Evolutionary conservation across 306 rosid species (phyloP), one percentile per base, ranked within the genome.

Genomic region (Dalbergia oliveri): DNA sequence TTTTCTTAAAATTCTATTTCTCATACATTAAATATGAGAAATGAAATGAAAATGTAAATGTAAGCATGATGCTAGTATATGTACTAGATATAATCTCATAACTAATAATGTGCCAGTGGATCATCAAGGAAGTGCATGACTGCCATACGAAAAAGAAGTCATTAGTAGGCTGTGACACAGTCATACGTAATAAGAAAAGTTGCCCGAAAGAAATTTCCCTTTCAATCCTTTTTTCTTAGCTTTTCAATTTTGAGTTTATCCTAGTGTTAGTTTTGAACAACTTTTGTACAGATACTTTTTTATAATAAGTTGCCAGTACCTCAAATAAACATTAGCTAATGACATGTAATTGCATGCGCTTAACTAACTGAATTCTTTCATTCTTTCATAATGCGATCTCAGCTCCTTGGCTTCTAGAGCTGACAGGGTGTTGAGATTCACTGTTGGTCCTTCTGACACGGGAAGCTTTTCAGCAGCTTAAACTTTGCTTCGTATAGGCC

Each of bases 381-480:
- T 51, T 41, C 13, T 21, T 35, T n/a, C 19, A 39, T 35, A 54
- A 53, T 6, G 16, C 11, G 16, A 73, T 13, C 5, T 4, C 41
- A 37, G 41, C 41, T 37, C 41, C 41, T 37, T 37, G 6, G 6
- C 41, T 69, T 47, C 53, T 19, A 11, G 47, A 58, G 11, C 41
- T 73, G 41, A 72, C 43, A 73, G 14, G 50, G 23, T 11, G 78
- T 39, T 73, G 13, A 58, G 31, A 73, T 43, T 57, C 37, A 72
- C 66, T 19, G 54, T 73, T 37, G 54, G 57, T 73, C 53, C 56
- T 73, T 54, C 68, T 73, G 68, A 73, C 78, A 58, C 11, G n/a
- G 39, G 41, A 59, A 59, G 45, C 69, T 61, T 74, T 74, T 26
- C 35, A 41, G 54, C 9, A 39, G 58, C 35, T 73, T 73, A 41